A percentile compares a stretch with the other conserved stretches of the same genome.
phyloP scores from a whole-genome alignment of 805 yeast genomes.

The Cyberlindnera misumaiensis region DNA sequence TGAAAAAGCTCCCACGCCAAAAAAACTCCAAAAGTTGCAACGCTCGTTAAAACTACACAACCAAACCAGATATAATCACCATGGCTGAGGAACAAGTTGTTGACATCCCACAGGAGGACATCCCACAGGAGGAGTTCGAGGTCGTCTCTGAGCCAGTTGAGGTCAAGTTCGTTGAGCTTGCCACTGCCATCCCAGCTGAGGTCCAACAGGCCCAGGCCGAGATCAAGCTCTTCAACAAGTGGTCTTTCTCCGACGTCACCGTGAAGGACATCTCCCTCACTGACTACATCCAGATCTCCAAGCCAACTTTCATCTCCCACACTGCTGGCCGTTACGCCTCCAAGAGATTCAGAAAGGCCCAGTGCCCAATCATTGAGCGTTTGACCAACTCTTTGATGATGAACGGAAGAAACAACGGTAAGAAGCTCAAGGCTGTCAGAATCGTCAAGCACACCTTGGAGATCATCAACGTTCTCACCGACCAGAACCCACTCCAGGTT shows the following conservation, averaged over 20 bases:
- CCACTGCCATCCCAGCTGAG: conserved; percentile 95
- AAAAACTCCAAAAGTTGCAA: conserved; percentile 2
- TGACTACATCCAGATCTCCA: conserved; percentile 96
- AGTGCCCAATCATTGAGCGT: conserved; percentile 99
- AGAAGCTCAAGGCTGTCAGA: conserved; percentile 99
- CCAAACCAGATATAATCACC: conserved; percentile 25
- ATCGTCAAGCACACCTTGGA: conserved; percentile 99
- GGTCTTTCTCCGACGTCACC: conserved; percentile 97
- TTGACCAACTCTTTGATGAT: conserved; percentile 99
- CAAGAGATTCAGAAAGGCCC: conserved; percentile 99
- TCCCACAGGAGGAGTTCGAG: conserved; percentile 50
- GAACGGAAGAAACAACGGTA: conserved; percentile 99
- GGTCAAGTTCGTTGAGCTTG: conserved; percentile 76
- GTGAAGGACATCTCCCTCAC: conserved; percentile 96
- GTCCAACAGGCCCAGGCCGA: conserved; percentile 94
- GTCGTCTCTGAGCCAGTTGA: conserved; percentile 81
- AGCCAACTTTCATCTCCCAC: conserved; percentile 97
- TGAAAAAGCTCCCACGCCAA: conserved; percentile 1
- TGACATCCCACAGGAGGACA: conserved; percentile 37
- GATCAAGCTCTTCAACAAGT: conserved; percentile 98
- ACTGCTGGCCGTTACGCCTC: conserved; percentile 99
- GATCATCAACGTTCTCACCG: conserved; percentile 94
- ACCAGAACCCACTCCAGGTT: conserved; percentile 99
- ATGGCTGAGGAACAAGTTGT: conserved; percentile 73
- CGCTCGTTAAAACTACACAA: conserved; percentile 1